phyloP scores from a whole-genome alignment of 1,284 basidiomycete genomes.

The Ustilago curta region DNA sequence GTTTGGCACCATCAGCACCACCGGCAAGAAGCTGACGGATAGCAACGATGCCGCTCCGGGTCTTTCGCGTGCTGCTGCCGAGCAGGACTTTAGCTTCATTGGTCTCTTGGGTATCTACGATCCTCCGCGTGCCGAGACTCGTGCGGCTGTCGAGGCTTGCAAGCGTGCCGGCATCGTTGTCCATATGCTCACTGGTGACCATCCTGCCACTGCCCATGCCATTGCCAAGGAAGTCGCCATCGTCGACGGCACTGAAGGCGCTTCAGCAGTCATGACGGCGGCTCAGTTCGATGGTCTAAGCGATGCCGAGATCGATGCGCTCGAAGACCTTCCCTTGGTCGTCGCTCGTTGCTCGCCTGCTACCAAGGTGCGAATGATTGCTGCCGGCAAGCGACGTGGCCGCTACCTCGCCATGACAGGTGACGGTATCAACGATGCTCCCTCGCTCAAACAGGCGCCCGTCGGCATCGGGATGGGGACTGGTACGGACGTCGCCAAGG shows the following conservation, averaged over 20 bases:
- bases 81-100: constrained; percentile 57
- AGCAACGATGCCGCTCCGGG: constrained; percentile 19
- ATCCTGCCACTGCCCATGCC: constrained; percentile 59
- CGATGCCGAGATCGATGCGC: constrained; percentile 58
- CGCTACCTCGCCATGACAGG: constrained; percentile 62
- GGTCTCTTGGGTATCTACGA: constrained; percentile 65
- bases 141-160: constrained; percentile 60
- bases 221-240: constrained; percentile 62
- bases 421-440: constrained; percentile 76
- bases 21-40: constrained; percentile 32
- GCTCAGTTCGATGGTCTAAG: constrained; percentile 57
- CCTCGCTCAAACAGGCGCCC: constrained; percentile 73
- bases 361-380: constrained; percentile 66
- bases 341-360: constrained; percentile 63
- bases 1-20: constrained; percentile 32
- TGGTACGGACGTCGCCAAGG: constrained; percentile 79
- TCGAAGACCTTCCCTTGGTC: constrained; percentile 55
- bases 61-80: constrained; percentile 53
- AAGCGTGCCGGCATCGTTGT: constrained; percentile 61
- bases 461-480: constrained; percentile 77
- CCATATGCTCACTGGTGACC: constrained; percentile 65
- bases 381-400: constrained; percentile 53
- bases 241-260: constrained; percentile 50
- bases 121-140: constrained; percentile 62
- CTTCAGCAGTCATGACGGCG: constrained; percentile 56